These are phyloP conservation scores for Metschnikowia cubensis DNA, from an alignment of 805 yeast genomes.

Conservation along the genomic window DNA sequence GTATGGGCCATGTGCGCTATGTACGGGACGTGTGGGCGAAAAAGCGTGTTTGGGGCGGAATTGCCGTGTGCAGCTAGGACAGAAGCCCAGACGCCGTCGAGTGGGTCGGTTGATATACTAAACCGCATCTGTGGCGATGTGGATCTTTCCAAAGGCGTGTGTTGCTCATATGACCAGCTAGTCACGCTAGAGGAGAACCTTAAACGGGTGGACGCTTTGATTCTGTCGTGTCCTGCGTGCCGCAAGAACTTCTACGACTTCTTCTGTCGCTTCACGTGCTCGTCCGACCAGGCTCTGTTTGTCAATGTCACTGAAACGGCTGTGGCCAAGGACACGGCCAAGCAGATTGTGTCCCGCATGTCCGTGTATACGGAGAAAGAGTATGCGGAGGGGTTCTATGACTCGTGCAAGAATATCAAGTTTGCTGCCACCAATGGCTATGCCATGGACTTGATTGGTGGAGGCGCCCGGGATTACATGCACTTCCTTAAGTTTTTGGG, in stretches of 20 bases:
- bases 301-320: conserved; percentile 59
- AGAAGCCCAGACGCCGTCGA: conserved; percentile 45
- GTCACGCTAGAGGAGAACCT: conserved; percentile 41
- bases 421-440: conserved; percentile 92
- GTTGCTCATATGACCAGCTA: conserved; percentile 71
- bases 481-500: conserved; percentile 85
- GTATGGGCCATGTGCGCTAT: conserved; percentile 41
- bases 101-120: conserved; percentile 43
- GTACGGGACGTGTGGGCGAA: conserved; percentile 72
- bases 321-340: conserved; percentile 45
- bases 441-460: conserved; percentile 96
- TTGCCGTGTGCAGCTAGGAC: conserved; percentile 72
- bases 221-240: conserved; percentile 80
- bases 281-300: conserved; percentile 75
- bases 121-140: conserved; percentile 74
- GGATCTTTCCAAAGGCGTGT: conserved; percentile 46
- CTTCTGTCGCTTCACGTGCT: conserved; percentile 87
- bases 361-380: conserved; percentile 54
- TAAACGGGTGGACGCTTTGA: conserved; percentile 38
- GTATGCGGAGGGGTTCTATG: conserved; percentile 64
- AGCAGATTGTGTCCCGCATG: conserved; percentile 66
- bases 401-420: conserved; percentile 85
- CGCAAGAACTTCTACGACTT: conserved; percentile 75
- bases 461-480: conserved; percentile 79
- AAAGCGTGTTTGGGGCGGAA: conserved; percentile 68